Conservation (phyloP, 805 yeast genomes). For the Yamadazyma akitaensis region DNA sequence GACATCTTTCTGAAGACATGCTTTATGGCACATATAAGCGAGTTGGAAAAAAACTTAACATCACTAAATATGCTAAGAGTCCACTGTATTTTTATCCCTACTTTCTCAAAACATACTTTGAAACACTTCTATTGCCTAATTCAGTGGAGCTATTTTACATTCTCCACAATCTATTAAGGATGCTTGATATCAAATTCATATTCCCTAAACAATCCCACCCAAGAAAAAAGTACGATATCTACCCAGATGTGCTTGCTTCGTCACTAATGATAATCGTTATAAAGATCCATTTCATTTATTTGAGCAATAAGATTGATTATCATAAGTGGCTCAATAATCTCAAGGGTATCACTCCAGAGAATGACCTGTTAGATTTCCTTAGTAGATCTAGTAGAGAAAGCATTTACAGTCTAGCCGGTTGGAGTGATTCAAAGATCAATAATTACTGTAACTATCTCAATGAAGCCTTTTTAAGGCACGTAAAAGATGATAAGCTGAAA, state of each 20-base stretch:
- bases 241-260: slow-evolving; percentile 39
- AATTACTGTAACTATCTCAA: slow-evolving; percentile 27
- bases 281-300: slow-evolving; percentile 27
- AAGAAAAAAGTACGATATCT: not conserved
- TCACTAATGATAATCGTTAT: slow-evolving; percentile 30
- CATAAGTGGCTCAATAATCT: slow-evolving; percentile 15
- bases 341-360: not conserved
- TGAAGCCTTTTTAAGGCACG: slow-evolving; percentile 2
- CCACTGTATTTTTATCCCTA: slow-evolving; percentile 31
- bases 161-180: slow-evolving; percentile 20
- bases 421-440: slow-evolving; percentile 47
- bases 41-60: not conserved
- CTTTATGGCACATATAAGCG: not conserved
- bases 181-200: slow-evolving; percentile 8
- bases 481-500: not conserved
- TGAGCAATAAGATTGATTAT: slow-evolving; percentile 15
- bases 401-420: slow-evolving; percentile 33
- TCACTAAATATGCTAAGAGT: not conserved
- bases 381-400: slow-evolving; percentile 9
- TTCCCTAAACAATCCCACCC: slow-evolving; percentile 3
- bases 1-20: slow-evolving; percentile 4
- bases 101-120: slow-evolving; percentile 39
- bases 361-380: slow-evolving; percentile 4
- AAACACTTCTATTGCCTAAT: slow-evolving; percentile 43
- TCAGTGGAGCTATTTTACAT: slow-evolving; percentile 47